Base-by-base conservation (phyloP, 2,329 filamentous ascomycete genomes). In the Penicillium sp. region DNA sequence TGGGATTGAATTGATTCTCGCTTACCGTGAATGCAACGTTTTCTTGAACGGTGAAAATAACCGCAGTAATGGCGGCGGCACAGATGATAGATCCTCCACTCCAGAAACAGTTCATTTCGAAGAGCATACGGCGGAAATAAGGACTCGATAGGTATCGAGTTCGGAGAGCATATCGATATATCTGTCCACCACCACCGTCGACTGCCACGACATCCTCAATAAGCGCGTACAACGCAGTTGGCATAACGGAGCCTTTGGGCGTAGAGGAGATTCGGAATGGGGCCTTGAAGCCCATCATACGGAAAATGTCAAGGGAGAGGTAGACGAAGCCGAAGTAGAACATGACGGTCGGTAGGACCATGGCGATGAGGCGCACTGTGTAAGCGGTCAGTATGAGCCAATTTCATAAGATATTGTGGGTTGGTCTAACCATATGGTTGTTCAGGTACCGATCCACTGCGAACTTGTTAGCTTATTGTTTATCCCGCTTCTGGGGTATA, bases 191-290 rank as follows among this genome's bases (percentile, higher is more conserved):
- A 4, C 80, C 82, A 21, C 85, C 86, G 67, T 89, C 87, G 41
- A 89, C 87, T 5, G 84, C 86, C 15, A 88, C 81, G 25, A 88
- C 80, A 65, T 89, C 87, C 71, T 89, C 87, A 27, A 89, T 83
- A 31, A 89, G 79, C 50, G 86, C 87, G 64, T 87, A 86, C 2
- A 84, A 79, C 2, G 84, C 81, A 0, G 87, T 87, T 3, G 82
- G 80, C 57, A 88, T 82, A 6, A 71, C 75, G 17, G 79, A 80
- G 19, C 86, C 86, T 67, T 85, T 86, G 0, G 80, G 80, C 0
- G 85, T 84, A 2, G 86, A 88, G 53, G 84, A 87, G 60, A 89
- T 84, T 46, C 84, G 82, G 66, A 85, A 87, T 0, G 84, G 85
- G 0, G 85, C 82, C 65, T 75, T 77, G 60, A 68, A 72, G n/a